Evolutionary conservation across 139 green algal genomes (phyloP), one percentile per base, ranked within the genome.

Genomic region (Coelastrella sp.): DNA sequence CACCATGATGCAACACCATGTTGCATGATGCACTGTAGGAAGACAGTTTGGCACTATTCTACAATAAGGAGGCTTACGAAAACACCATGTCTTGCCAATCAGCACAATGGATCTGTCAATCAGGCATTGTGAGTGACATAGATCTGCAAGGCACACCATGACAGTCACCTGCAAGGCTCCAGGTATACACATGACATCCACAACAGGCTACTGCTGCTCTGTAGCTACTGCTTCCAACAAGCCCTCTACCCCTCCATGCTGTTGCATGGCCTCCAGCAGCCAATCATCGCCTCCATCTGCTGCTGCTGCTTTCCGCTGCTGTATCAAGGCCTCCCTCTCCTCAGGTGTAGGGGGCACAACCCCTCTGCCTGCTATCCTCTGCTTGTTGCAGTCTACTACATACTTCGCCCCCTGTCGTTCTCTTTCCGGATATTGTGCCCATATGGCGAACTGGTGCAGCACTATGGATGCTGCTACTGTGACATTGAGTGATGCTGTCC

Each of bases 401-500:
- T 93, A 98, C 82, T 98, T 98, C 45, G 79, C 73, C 8, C 94
- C 95, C n/a, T 93, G 63, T 1, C 96, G 88, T 25, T 78, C 45
- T 4, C 88, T 85, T 88, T 98, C 96, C 2, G 37, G 34, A 79
- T 94, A 98, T 6, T 81, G 85, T 13, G 95, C 95, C 94, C 95
- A 98, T 0, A 93, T 2, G 4, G 95, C 94, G 91, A 98, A 99
- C 79, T 98, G 94, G 66, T 99, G 96, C 63, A 99, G 91, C 32
- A 99, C 93, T 32, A 99, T 99, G 53, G 93, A 95, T 8, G 93
- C 91, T 2, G 96, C 96, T 2, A 98, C 94, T 0, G 95, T 90
- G 23, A 99, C 97, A 67, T 99, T 99, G n/a, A 99, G 93, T 1
- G 92, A 97, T 0, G 97, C 97, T 2, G 97, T 99, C 13, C 97